A percentile compares a stretch with the other conserved stretches of the same genome.
phyloP scores from a whole-genome alignment of 23 red algal species.

The Cyanidiococcus yangmingshanensis region DNA sequence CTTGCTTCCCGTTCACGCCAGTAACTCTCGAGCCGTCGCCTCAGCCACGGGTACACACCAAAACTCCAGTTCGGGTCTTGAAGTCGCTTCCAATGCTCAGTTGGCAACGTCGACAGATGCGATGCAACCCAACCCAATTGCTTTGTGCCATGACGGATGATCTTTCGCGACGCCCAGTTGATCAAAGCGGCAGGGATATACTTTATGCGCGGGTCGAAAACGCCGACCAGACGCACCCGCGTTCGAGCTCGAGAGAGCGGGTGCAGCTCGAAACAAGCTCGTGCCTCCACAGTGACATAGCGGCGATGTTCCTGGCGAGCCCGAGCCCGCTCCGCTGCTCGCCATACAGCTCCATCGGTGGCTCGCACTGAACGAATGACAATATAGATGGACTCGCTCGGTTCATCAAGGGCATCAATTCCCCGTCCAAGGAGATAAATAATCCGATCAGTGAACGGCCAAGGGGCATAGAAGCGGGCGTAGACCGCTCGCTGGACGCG shows the following conservation, averaged over 20 bases:
- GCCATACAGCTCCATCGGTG: not conserved
- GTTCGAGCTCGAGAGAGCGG: slow-evolving; percentile 32
- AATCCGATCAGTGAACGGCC: slow-evolving; percentile 1
- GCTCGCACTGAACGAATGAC: slow-evolving; percentile 11
- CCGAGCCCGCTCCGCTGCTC: not conserved
- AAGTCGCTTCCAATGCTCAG: slow-evolving; percentile 1
- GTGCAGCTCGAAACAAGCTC: slow-evolving; percentile 37
- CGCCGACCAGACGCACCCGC: slow-evolving; percentile 36
- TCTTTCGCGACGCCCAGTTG: slow-evolving; percentile 46
- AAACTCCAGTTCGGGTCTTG: not conserved
- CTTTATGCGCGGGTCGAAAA: slow-evolving; percentile 38
- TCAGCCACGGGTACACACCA: slow-evolving; percentile 14
- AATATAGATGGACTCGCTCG: not conserved
- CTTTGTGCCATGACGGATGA: slow-evolving; percentile 29
- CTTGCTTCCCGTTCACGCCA: not conserved
- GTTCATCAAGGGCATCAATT: slow-evolving; percentile 11
- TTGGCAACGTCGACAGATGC: not conserved
- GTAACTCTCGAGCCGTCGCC: not conserved
- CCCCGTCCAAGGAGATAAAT: not conserved
- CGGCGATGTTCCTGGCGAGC: not conserved
- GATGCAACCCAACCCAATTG: not conserved
- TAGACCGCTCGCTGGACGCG: slow-evolving; percentile 10
- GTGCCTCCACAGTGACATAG: not conserved
- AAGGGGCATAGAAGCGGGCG: slow-evolving; percentile 4
- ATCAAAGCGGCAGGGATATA: slow-evolving; percentile 48